Base-by-base conservation (phyloP, 2,329 filamentous ascomycete genomes). In the Fusarium hainanense region DNA sequence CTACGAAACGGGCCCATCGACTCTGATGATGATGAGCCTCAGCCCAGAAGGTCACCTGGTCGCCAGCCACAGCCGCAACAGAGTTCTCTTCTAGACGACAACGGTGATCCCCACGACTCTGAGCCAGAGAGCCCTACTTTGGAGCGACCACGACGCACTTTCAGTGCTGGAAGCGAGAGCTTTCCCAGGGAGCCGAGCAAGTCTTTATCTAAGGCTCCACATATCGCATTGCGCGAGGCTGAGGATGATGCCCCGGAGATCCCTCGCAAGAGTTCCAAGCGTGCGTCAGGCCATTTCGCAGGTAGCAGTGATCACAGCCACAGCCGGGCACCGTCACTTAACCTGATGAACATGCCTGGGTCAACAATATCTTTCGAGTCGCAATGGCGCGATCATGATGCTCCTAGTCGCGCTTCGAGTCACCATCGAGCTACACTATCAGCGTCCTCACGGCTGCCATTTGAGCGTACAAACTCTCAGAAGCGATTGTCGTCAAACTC, bases 191-290 rank as follows among this genome's bases (percentile, higher is more conserved):
- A 73, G 46, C 73, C 74, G 46, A 67, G 54, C 21, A 69, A 71
- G 34, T 60, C 66, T 13, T 13, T 75, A 37, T 64, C 72, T 4
- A 75, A 74, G 52, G 66, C 60, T 8, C 61, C 58, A 14, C 70
- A 71, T 23, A 66, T 58, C 10, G 55, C 60, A 44, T 51, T 74
- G 41, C 68, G 69, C 14, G 57, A 69, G 23, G 66, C 74, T 61
- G 72, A 78, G 52, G 70, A 82, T 68, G 75, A 80, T n/a, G 73
- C 84, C 6, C 89, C 89, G 0, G 82, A 85, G 10, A 86, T 94
- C 32, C 92, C 92, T 4, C 85, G 92, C 30, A 93, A 91, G 79
- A 93, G 90, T 76, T 94, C 92, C 1, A 89, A 89, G 76, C 85
- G 90, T 63, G 80, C 85, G 62, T 88, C 87, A 4, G 81, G 78